Base-by-base conservation (phyloP, 2,329 filamentous ascomycete species). In the Aschersonia sp. region DNA sequence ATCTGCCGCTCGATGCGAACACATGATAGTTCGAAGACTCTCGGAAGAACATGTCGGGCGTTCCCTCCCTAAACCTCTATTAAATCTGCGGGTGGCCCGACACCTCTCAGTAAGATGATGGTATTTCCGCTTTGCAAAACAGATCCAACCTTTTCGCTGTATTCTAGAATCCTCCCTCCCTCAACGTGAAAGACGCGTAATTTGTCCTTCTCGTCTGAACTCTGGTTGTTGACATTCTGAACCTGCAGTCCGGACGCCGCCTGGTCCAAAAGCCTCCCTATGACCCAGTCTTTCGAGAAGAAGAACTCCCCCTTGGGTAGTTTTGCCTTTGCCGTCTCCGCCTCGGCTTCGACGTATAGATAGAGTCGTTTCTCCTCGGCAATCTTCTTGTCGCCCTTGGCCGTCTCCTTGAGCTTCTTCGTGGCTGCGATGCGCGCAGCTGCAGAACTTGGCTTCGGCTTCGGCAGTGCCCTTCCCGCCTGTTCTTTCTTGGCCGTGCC, bases 171-270 rank as follows among this genome's bases (percentile, higher is more conserved):
- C 49, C 87, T 71, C 0, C 92, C 92, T 0, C 84, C 86, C 60
- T 98, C 89, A 0, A 98, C 86, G 61, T 97, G 89, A 59, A 95
- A 98, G 0, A 98, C 80, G 7, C 92, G 70, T 54, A 98, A 63
- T 63, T 84, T 84, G 50, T 88, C 82, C 60, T 84, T 81, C 67
- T 94, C 87, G 10, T 82, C 75, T 3, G 75, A 76, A 1, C 79
- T 81, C 55, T 83, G 74, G 57, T 94, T 94, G 59, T 94, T 94
- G 53, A 90, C 65, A 55, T 94, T 94, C 58, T 85, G 75, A 7
- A 94, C 80, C 66, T 90, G 85, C 50, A 94, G 62, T 49, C 76
- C 76, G 63, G 77, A 81, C 0, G 87, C 87, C 12, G 87, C 87
- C 5, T 81, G 76, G 60, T 94, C 87, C 47, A 94, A 66, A 22